phyloP scores from a whole-genome alignment of 2,329 filamentous ascomycete species.

The Lachnellula hyalina region DNA sequence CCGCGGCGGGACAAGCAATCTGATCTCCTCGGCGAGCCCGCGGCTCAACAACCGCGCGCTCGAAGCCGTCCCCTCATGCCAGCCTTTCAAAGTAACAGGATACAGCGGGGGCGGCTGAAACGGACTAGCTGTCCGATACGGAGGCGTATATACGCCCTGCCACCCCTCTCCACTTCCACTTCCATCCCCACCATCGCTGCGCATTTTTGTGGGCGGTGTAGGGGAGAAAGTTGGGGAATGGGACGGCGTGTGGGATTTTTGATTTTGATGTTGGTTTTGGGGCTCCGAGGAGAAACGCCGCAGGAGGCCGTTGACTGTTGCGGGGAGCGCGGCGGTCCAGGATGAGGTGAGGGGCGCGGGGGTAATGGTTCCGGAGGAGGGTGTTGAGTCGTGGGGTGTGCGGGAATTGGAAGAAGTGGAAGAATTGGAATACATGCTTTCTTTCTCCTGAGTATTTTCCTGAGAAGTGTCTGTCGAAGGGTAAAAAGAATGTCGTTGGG shows the following conservation, averaged over 20 bases:
- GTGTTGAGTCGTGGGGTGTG: not conserved
- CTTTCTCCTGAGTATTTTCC: not conserved
- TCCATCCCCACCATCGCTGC: not conserved
- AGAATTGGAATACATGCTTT: not conserved
- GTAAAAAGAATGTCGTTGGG: not conserved
- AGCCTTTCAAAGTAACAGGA: constrained; percentile 66
- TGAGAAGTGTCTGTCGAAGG: not conserved
- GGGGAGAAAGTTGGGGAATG: not conserved
- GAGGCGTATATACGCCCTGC: constrained; percentile 28
- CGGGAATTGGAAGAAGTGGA: not conserved
- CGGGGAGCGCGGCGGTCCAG: constrained; percentile 43
- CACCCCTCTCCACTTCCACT: constrained; percentile 9
- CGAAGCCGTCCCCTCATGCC: constrained; percentile 51
- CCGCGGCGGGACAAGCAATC: constrained; percentile 79
- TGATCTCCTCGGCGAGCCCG: constrained; percentile 84
- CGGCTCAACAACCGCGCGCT: constrained; percentile 63
- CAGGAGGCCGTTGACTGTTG: constrained; percentile 57
- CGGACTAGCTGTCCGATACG: constrained; percentile 60
- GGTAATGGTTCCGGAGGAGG: constrained; percentile 13
- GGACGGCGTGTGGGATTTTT: not conserved
- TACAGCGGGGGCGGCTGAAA: constrained; percentile 87
- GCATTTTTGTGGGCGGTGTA: not conserved
- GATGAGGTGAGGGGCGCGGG: constrained; percentile 36
- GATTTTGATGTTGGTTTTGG: not conserved
- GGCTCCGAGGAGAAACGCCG: constrained; percentile 56